Evolutionary conservation across 108 stramenopile species (phyloP).

Genomic region (Nitzschia palea): DNA sequence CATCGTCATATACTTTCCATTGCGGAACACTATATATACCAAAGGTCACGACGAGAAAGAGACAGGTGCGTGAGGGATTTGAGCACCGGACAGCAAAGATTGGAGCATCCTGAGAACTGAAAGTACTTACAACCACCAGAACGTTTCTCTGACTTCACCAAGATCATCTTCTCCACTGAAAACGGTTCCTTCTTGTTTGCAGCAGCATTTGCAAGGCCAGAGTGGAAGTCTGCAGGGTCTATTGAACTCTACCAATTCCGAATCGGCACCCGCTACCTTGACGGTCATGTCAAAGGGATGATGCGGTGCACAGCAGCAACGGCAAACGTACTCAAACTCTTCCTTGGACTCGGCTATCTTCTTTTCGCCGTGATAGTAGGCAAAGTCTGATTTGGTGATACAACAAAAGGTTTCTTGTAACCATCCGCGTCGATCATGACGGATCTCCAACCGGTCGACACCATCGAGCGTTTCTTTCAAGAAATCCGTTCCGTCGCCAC

Average conservation of each 20-base stretch:
- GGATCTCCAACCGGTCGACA: slow-evolving; percentile 43
- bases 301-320: slow-evolving; percentile 53
- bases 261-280: slow-evolving; percentile 23
- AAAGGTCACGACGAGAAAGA: not conserved
- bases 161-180: slow-evolving; percentile 49
- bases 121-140: slow-evolving; percentile 45
- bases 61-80: no score
- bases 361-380: slow-evolving; percentile 36
- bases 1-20: slow-evolving; percentile 48
- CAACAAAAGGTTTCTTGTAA: slow-evolving; percentile 57
- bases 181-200: slow-evolving; percentile 52
- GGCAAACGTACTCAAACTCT: slow-evolving; percentile 60
- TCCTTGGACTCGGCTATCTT: slow-evolving; percentile 61
- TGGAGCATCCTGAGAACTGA: not conserved
- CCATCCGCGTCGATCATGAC: slow-evolving; percentile 57
- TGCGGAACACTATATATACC: slow-evolving; percentile 45
- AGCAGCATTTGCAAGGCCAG: slow-evolving; percentile 66
- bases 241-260: slow-evolving; percentile 50
- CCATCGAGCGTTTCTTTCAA: slow-evolving; percentile 12
- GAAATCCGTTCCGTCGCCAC: slow-evolving; percentile 45
- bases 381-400: slow-evolving; percentile 59
- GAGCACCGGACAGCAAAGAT: not conserved
- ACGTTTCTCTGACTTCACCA: slow-evolving; percentile 58
- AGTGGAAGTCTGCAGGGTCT: slow-evolving; percentile 49
- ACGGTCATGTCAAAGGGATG: slow-evolving; percentile 63